A percentile compares a stretch with the other conserved stretches of the same genome.
These are phyloP conservation scores for Penicillium sclerotiorum DNA, from an alignment of 2,329 filamentous ascomycete genomes.

Conservation along the genomic window DNA sequence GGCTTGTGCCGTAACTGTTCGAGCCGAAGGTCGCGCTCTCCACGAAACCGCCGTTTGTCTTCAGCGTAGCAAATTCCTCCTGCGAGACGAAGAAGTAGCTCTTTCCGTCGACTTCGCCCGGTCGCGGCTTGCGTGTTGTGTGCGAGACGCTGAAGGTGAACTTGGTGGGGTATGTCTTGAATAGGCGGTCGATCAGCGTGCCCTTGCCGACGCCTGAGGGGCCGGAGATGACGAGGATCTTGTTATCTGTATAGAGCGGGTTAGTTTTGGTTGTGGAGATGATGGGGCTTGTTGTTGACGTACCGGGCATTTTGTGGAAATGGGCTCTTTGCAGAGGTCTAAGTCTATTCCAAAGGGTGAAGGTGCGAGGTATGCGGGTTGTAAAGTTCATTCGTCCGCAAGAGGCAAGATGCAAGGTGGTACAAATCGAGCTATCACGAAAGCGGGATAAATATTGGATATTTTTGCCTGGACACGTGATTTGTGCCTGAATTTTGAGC, in stretches of 20 bases:
- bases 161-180: conserved; percentile 44
- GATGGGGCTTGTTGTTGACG: background rate
- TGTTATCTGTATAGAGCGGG: background rate
- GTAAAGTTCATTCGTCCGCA: background rate
- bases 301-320: conserved; percentile 1
- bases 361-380: background rate
- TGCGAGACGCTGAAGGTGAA: conserved; percentile 54
- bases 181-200: conserved; percentile 46
- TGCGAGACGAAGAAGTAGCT: conserved; percentile 79
- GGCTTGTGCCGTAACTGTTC: conserved; percentile 85
- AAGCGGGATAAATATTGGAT: background rate
- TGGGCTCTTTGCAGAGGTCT: background rate
- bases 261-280: background rate
- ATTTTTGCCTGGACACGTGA: background rate
- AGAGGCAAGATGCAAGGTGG: background rate
- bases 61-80: conserved; percentile 68
- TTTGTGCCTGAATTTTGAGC: too few relatives aligned
- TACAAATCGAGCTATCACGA: background rate
- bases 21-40: conserved; percentile 84
- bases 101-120: conserved; percentile 72
- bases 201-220: conserved; percentile 48
- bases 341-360: background rate
- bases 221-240: conserved; percentile 45
- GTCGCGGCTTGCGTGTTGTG: conserved; percentile 77
- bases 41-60: conserved; percentile 73